Base-by-base conservation (phyloP, 148 eudicot genomes). In the Suaeda aralocaspica region DNA sequence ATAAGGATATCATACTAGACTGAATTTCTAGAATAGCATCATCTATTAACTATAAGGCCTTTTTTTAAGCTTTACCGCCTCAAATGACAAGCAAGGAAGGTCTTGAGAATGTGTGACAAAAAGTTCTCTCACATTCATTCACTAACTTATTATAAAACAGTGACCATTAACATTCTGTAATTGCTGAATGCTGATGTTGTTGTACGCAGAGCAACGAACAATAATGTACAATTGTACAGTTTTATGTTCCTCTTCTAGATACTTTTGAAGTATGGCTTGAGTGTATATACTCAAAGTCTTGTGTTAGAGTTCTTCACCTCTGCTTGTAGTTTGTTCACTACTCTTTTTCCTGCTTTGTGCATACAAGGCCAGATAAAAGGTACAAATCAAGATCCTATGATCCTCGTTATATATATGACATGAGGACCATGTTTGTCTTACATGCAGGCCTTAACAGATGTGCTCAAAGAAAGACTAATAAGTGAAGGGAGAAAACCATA, bases 401-500 rank as follows among this genome's bases (percentile, higher is more conserved):
- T n/a, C n/a, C n/a, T n/a, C n/a, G n/a, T n/a, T n/a, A 10, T 36
- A 12, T 18, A 33, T 19, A 31, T 63, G 28, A 11, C 49, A 49
- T 46, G 12, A 29, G 55, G 28, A 14, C 77, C 42, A 69, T 21
- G 3, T 73, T 68, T 72, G 24, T 72, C 72, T 72, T 70, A 64
- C 46, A 72, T 78, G 68, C 81, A 95, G 99, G 92, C 97, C 71
- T 91, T 91, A 63, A 83, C 93, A 44, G 72, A 85, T 75, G 57
- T 95, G 71, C 82, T 95, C 72, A 88, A 89, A 85, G 96, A 91
- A 81, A 95, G 83, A 79, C 74, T 95, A 76, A 57, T 86, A 61
- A 86, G 64, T 25, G 92, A 95, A 85, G 96, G 99, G 76, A 91
- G 93, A 82, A 91, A 69, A 74, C 99, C 99, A 39, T 95, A 95